Conservation (phyloP, 2,329 filamentous ascomycete genomes). For the Parafenestella ontariensis region DNA sequence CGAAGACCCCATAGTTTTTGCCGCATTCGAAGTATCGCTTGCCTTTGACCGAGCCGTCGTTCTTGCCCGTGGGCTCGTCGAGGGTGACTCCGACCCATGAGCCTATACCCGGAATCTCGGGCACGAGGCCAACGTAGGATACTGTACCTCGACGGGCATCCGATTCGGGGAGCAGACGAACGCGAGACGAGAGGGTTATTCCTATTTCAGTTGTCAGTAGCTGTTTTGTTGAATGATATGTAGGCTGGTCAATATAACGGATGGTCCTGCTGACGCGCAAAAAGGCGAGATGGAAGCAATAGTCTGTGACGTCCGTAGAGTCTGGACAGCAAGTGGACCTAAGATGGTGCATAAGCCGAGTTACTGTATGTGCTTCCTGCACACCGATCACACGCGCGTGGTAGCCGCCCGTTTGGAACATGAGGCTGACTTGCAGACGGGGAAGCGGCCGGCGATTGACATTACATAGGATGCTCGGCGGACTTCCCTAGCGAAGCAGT, state of each 20-base stretch:
- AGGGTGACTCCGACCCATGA: slow-evolving; percentile 75
- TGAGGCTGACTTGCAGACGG: slow-evolving; percentile 30
- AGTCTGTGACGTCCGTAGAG: background rate
- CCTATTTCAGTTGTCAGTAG: slow-evolving; percentile 26
- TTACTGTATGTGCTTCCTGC: slow-evolving; percentile 9
- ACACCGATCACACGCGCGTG: slow-evolving; percentile 30
- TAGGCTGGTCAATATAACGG: slow-evolving; percentile 8
- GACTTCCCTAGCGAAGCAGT: slow-evolving; percentile 13
- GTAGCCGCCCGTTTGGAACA: slow-evolving; percentile 5
- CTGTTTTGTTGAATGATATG: background rate
- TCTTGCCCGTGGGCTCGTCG: slow-evolving; percentile 83
- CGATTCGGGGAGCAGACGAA: slow-evolving; percentile 62
- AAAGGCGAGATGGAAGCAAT: background rate
- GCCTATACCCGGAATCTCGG: slow-evolving; percentile 71
- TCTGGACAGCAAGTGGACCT: slow-evolving; percentile 2
- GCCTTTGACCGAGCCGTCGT: slow-evolving; percentile 74
- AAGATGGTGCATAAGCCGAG: background rate
- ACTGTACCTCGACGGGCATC: slow-evolving; percentile 74
- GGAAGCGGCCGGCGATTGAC: slow-evolving; percentile 20
- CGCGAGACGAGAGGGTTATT: slow-evolving; percentile 34
- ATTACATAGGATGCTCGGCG: slow-evolving; percentile 17
- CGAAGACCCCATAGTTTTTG: slow-evolving; percentile 78
- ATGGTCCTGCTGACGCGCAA: background rate
- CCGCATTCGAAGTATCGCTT: slow-evolving; percentile 74
- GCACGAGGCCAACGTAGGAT: slow-evolving; percentile 74